Percentiles rank a stretch among this genome's conserved stretches.
Conservation (phyloP, 2,329 filamentous ascomycete genomes). For the Harringtonia aguacate region DNA sequence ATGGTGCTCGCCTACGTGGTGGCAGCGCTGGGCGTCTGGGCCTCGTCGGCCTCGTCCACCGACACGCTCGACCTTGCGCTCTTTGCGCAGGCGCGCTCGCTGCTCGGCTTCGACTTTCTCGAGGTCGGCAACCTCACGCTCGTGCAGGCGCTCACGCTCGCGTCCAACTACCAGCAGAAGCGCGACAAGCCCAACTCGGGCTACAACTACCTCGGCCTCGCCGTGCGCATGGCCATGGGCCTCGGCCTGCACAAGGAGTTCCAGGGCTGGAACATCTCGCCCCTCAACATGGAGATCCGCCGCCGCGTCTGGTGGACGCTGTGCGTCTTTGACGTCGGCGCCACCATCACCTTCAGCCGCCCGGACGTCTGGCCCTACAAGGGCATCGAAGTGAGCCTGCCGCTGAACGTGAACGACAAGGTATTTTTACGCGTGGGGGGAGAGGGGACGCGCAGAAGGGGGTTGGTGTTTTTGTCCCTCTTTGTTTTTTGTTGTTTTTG, state of each 20-base stretch:
- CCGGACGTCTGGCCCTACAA: constrained; percentile 16
- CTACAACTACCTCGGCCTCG: constrained; percentile 37
- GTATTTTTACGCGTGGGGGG: no score
- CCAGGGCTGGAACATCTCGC: constrained; percentile 12
- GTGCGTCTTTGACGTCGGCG: constrained; percentile 32
- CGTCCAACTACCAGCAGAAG: constrained; percentile 29
- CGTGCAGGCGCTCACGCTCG: constrained; percentile 20
- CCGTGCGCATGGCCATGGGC: constrained; percentile 36
- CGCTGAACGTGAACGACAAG: constrained; percentile 15
- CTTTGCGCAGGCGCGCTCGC: constrained; percentile 18
- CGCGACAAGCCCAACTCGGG: constrained; percentile 38
- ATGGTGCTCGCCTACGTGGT: constrained; percentile 23
- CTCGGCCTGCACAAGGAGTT: constrained; percentile 36
- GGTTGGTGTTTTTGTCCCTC: no score
- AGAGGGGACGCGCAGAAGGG: no score
- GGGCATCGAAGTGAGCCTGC: constrained; percentile 14
- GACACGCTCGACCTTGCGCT: constrained; percentile 18
- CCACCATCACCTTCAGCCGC: constrained; percentile 26
- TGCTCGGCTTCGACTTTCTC: constrained; percentile 19
- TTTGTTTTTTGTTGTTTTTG: no score
- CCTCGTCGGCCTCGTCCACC: constrained; percentile 14
- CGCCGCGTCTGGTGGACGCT: no score
- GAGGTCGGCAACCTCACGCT: constrained; percentile 22
- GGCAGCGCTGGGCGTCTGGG: constrained; percentile 26
- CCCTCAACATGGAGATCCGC: constrained; percentile 22